A percentile compares a stretch with the other conserved stretches of the same genome.
Evolutionary conservation across 2,329 filamentous ascomycete species (phyloP).

Genomic region (Diaporthe sp.): DNA sequence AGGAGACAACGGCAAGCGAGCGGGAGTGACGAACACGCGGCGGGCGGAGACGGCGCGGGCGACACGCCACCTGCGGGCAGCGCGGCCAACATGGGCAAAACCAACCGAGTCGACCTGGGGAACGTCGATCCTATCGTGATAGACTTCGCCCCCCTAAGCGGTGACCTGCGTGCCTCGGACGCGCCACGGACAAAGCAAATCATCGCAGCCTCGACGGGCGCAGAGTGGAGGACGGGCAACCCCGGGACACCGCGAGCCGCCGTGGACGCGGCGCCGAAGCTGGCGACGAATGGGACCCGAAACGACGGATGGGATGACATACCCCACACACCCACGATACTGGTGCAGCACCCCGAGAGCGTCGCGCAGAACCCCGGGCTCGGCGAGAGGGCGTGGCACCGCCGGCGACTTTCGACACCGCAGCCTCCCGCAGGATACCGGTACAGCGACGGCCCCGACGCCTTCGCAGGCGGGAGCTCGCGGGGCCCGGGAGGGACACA

Average conservation of each 20-base stretch:
- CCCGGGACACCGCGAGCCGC: constrained; percentile 77
- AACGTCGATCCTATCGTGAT: constrained; percentile 26
- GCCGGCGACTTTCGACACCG: constrained; percentile 27
- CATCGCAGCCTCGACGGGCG: constrained; percentile 30
- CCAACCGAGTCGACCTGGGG: not conserved
- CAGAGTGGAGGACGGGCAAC: constrained; percentile 20
- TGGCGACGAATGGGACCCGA: not conserved
- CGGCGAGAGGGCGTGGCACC: constrained; percentile 37
- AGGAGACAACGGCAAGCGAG: not conserved
- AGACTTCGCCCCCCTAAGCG: constrained; percentile 4
- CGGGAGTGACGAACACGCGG: not conserved
- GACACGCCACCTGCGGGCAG: constrained; percentile 1
- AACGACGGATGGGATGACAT: constrained; percentile 2
- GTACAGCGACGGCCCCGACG: not conserved
- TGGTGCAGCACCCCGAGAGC: constrained; percentile 23
- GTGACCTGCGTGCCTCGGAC: not conserved
- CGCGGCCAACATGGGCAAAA: not conserved
- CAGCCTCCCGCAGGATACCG: constrained; percentile 16
- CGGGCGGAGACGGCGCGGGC: not conserved
- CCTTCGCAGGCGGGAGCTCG: not conserved
- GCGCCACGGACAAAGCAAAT: not conserved
- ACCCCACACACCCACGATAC: constrained; percentile 27
- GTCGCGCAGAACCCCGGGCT: constrained; percentile 31
- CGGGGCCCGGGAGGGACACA: not conserved
- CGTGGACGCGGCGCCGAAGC: constrained; percentile 61